phyloP scores from a whole-genome alignment of 441 rosid species.

The Kokia cookei region DNA sequence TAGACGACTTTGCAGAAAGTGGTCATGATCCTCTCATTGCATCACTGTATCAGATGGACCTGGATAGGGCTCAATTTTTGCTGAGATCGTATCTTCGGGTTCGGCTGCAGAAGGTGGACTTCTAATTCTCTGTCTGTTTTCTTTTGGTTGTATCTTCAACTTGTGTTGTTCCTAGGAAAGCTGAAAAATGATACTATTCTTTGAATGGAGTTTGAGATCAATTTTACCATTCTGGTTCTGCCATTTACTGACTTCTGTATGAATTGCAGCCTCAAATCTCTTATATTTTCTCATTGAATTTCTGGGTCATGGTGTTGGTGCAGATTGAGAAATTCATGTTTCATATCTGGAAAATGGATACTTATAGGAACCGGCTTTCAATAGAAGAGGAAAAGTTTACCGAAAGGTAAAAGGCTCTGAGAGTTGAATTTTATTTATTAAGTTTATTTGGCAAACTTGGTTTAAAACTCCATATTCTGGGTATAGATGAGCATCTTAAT shows the following conservation, averaged over 20 bases:
- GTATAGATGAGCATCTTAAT: neutral
- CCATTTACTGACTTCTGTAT: neutral
- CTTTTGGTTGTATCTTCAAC: neutral
- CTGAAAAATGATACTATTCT: neutral
- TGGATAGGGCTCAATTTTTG: slow-evolving; percentile 74
- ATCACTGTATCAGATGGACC: slow-evolving; percentile 87
- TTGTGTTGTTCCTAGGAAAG: neutral
- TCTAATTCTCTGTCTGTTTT: neutral
- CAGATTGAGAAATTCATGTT: slow-evolving; percentile 82
- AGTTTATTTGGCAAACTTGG: neutral
- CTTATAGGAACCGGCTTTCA: slow-evolving; percentile 48
- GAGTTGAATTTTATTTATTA: neutral
- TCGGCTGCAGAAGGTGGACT: slow-evolving; percentile 72
- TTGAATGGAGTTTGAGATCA: neutral
- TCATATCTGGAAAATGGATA: slow-evolving; percentile 47
- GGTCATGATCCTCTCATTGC: slow-evolving; percentile 58
- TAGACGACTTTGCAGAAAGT: slow-evolving; percentile 44
- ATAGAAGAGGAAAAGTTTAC: slow-evolving; percentile 56
- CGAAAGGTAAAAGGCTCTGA: slow-evolving; percentile 34
- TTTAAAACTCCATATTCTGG: neutral
- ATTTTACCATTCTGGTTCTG: neutral
- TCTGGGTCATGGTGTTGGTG: slow-evolving; percentile 6
- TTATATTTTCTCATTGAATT: neutral
- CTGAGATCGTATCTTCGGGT: slow-evolving; percentile 82
- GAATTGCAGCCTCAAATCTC: neutral